A percentile compares a stretch with the other conserved stretches of the same genome.
Conservation (phyloP, 306 rosid species). For the Castanea mollissima region DNA sequence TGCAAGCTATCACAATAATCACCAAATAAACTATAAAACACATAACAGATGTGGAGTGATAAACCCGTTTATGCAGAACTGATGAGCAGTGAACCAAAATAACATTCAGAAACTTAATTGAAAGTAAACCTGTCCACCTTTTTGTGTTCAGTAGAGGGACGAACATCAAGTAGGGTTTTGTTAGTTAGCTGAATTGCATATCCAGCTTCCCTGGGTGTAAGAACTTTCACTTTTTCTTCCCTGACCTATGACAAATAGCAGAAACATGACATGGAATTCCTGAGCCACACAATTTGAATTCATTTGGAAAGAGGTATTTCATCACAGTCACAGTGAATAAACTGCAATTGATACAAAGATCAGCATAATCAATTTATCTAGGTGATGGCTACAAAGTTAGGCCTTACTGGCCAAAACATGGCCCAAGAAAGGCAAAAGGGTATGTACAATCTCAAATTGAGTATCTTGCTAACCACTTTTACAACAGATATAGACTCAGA, state of each 20-base stretch:
- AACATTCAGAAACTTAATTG: not conserved
- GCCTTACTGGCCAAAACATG: not conserved
- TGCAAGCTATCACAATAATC: not conserved
- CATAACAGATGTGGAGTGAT: not conserved
- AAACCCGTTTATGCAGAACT: not conserved
- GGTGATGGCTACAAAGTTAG: not conserved
- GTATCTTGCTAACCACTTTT: not conserved
- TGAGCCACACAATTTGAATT: not conserved
- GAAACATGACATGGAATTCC: slow-evolving; percentile 10
- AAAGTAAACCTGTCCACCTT: slow-evolving; percentile 51
- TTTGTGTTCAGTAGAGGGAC: slow-evolving; percentile 75
- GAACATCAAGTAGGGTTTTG: slow-evolving; percentile 90
- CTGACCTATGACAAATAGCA: slow-evolving; percentile 50
- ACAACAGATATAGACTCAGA: not conserved
- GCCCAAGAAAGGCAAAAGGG: not conserved
- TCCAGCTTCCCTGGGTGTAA: slow-evolving; percentile 89
- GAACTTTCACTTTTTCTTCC: slow-evolving; percentile 77
- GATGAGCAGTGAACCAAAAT: not conserved
- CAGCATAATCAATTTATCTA: not conserved
- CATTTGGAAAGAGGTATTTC: not conserved
- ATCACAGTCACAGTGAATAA: not conserved
- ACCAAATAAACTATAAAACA: not conserved
- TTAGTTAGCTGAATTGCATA: slow-evolving; percentile 89
- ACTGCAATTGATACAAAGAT: not conserved
- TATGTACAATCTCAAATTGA: not conserved